Conservation (phyloP, 2,329 filamentous ascomycete species). For the Cryphonectria nitschkei region DNA sequence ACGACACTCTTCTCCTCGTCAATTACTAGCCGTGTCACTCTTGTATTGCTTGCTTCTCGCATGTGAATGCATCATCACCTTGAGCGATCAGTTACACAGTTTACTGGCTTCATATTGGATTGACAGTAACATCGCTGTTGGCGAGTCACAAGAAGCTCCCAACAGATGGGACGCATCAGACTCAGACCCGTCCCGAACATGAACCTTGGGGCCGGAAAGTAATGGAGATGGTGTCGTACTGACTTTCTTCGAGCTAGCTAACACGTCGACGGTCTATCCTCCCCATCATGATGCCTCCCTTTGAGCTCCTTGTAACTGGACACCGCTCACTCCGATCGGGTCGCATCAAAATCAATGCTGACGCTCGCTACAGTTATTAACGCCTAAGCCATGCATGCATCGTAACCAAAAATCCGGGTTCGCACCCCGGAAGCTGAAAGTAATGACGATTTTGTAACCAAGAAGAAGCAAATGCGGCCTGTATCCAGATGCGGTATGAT, state of each 20-base stretch:
- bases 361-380: conserved; percentile 19
- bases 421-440: conserved; percentile 15
- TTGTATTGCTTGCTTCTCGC: not conserved
- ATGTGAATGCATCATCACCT: not conserved
- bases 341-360: conserved; percentile 7
- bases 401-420: conserved; percentile 15
- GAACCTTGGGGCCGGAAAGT: not conserved
- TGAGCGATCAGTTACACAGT: not conserved
- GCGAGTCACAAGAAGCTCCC: not conserved
- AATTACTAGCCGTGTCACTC: not conserved
- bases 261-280: conserved; percentile 17
- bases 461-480: conserved; percentile 21
- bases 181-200: not conserved
- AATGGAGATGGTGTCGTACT: not conserved
- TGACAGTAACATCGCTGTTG: not conserved
- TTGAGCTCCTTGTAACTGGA: conserved; percentile 15
- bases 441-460: conserved; percentile 25
- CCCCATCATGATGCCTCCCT: not conserved
- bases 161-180: not conserved
- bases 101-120: not conserved
- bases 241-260: conserved; percentile 15
- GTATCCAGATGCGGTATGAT: conserved; percentile 24
- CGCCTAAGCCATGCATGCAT: conserved; percentile 28
- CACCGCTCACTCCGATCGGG: not conserved
- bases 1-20: not conserved